Evolutionary conservation across 225 moss, liverwort and hornwort species (phyloP).

Genomic region (Rhytidiadelphus loreus): DNA sequence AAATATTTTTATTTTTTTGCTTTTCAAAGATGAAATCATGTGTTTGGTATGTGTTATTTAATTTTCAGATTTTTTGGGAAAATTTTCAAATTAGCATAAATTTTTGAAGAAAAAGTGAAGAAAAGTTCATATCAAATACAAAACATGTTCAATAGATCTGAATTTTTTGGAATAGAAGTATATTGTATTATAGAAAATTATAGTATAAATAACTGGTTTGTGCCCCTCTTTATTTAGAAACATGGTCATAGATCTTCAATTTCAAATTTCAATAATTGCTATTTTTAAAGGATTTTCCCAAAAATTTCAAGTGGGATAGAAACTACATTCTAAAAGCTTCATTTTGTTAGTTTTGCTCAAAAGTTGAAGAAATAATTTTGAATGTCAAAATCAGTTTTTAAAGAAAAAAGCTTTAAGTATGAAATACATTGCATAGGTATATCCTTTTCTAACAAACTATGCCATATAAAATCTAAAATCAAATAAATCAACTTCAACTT

Average conservation of each 20-base stretch:
- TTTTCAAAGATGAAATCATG: too few species aligned
- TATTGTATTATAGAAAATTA: too few species aligned
- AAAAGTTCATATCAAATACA: neutral
- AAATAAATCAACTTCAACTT: neutral
- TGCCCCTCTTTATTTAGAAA: too few species aligned
- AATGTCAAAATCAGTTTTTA: neutral
- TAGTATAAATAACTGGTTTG: fast-evolving
- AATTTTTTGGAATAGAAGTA: neutral
- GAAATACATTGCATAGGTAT: fast-evolving
- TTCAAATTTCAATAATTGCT: neutral
- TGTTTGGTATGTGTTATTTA: neutral
- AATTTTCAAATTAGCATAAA: neutral
- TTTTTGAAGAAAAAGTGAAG: neutral
- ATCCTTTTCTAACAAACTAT: neutral
- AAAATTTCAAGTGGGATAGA: fast-evolving
- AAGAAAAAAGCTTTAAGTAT: fast-evolving
- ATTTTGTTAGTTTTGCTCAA: neutral
- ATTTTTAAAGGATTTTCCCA: neutral
- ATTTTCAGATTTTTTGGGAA: fast-evolving
- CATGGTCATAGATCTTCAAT: neutral
- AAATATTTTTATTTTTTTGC: too few species aligned
- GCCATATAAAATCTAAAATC: neutral
- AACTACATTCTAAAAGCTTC: neutral
- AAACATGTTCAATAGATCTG: neutral
- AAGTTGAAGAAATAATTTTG: neutral